A percentile compares a stretch with the other conserved stretches of the same genome.
Conservation (phyloP, 768 basidiomycete genomes). For the Lactarius hatsudake region DNA sequence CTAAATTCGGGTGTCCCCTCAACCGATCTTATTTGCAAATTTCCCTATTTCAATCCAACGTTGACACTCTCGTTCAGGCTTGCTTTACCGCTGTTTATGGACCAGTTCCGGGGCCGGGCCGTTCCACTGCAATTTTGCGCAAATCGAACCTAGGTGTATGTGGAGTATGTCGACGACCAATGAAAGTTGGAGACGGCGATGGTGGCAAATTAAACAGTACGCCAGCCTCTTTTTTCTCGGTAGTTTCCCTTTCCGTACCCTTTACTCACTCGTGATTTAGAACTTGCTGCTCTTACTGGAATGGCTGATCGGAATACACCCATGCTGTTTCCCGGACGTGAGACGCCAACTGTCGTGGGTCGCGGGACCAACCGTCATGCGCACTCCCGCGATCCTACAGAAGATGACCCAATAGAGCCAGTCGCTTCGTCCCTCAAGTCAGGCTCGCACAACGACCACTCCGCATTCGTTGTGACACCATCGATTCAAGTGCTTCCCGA, state of each 20-base stretch:
- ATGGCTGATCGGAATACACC: conserved; percentile 64
- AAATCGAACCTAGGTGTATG: conserved; percentile 90
- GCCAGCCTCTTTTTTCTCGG: conserved; percentile 33
- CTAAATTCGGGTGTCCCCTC: background rate
- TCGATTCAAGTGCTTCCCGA: conserved; percentile 93
- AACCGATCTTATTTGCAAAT: conserved; percentile 1
- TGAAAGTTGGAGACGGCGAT: conserved; percentile 92
- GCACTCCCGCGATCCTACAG: conserved; percentile 55
- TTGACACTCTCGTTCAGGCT: conserved; percentile 51
- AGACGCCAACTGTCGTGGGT: conserved; percentile 44
- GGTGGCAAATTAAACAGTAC: conserved; percentile 86
- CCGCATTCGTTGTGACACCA: conserved; percentile 82
- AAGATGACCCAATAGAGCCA: conserved; percentile 83
- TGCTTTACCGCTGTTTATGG: conserved; percentile 98
- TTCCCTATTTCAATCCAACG: background rate
- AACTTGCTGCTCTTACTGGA: conserved; percentile 91
- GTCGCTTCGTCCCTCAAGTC: conserved; percentile 47
- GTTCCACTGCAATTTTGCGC: conserved; percentile 50
- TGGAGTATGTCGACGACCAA: conserved; percentile 93
- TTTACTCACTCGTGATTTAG: conserved; percentile 43
- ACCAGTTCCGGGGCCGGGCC: conserved; percentile 62
- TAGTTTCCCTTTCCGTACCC: background rate
- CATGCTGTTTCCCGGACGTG: conserved; percentile 66
- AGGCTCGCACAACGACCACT: conserved; percentile 35
- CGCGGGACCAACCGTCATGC: conserved; percentile 34